These are phyloP conservation scores for Saksenaea vasiformis DNA, from an alignment of 371 early-diverging fungal genomes.

Conservation along the genomic window DNA sequence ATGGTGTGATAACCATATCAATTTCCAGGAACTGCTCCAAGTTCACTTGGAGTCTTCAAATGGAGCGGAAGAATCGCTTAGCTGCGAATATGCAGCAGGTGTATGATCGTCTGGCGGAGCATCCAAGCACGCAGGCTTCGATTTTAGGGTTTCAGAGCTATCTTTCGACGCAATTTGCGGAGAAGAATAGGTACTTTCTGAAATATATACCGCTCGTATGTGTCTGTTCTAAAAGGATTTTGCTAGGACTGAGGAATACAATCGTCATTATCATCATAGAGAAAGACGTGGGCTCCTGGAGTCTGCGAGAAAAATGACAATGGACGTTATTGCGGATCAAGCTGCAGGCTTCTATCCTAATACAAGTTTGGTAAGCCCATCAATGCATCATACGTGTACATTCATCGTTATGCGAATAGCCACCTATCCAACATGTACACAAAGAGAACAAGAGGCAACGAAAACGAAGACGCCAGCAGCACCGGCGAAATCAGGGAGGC, in stretches of 20 bases:
- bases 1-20: background rate
- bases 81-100: too few relatives aligned
- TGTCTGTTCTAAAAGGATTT: too few relatives aligned
- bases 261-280: too few relatives aligned
- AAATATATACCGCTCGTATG: too few relatives aligned
- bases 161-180: background rate
- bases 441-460: background rate
- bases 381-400: background rate
- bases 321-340: background rate
- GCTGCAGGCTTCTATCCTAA: background rate
- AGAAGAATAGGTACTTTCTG: too few relatives aligned
- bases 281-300: too few relatives aligned
- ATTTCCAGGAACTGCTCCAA: too few relatives aligned
- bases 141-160: background rate
- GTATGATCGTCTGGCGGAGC: too few relatives aligned
- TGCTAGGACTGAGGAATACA: too few relatives aligned
- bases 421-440: background rate
- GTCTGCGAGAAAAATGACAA: background rate
- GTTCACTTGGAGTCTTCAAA: too few relatives aligned
- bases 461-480: background rate
- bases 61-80: too few relatives aligned
- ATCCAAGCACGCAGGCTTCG: background rate
- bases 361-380: background rate
- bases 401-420: background rate
- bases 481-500: background rate